Base-by-base conservation (phyloP, 495 filamentous ascomycete genomes). In the Sordaria brevicollis region DNA sequence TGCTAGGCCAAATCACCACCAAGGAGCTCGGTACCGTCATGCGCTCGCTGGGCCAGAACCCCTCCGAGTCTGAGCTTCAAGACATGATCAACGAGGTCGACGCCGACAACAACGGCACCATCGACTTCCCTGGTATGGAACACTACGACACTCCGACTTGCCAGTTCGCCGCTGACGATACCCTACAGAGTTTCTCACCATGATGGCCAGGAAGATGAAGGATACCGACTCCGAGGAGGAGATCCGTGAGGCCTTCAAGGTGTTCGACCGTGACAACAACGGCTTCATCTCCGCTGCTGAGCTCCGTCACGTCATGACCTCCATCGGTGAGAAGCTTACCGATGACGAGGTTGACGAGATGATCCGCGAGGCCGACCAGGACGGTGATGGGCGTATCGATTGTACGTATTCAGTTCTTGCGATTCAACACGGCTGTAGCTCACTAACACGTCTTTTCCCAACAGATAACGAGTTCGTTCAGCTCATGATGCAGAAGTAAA, bases 131-230 rank as follows among this genome's bases (percentile, higher is more conserved):
- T 76, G 94, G 94, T 97, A 90, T 70, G 84, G 65, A 25, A 41
- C 49, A 69, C n/a, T 35, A 19, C 69, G 19, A 6, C 31, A 49
- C 68, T 57, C 25, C 13, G 19, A 36, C 29, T 25, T 3, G 5
- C 17, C 9, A 49, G 34, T 8, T 9, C 34, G 13, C n/a, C 62
- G 72, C 79, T 83, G 71, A 82, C 76, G 35, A 70, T 35, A 68
- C 69, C 68, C 49, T 31, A 6, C 76, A 97, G 95, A 99, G 75
- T 99, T 99, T 85, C 87, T 98, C 69, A 98, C 95, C 71, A 99
- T 98, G 96, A 99, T 99, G 95, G 95, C 96, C 68, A 90, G 96
- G 77, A 98, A 98, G 86, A 99, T 99, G 96, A 99, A 98, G 88
- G 96, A 98, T 78, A 98, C 96, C 74, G 95, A 98, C 77, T 97